These are phyloP conservation scores for Pichia heedii DNA, from an alignment of 805 yeast genomes.

Conservation along the genomic window DNA sequence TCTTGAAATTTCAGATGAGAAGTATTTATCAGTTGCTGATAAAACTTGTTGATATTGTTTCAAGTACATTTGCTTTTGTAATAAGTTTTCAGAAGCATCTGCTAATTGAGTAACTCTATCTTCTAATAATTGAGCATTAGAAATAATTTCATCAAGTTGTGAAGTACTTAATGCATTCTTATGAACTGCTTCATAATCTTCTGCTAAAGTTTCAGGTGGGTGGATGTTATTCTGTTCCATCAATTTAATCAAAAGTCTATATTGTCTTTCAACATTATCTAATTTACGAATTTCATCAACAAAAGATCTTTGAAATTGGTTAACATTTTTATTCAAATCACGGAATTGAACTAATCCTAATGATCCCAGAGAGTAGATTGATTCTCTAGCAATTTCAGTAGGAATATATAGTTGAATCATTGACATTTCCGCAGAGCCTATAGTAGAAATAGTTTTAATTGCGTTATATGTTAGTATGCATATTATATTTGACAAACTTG, in stretches of 20 bases:
- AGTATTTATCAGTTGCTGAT: conserved; percentile 41
- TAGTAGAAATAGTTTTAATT: background rate
- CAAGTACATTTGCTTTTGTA: conserved; percentile 52
- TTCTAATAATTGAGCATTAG: conserved; percentile 60
- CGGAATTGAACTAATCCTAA: conserved; percentile 81
- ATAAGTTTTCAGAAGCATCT: conserved; percentile 57
- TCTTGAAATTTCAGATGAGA: conserved; percentile 20
- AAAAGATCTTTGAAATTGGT: conserved; percentile 83
- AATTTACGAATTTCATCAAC: conserved; percentile 78
- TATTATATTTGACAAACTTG: too few relatives aligned
- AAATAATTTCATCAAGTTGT: conserved; percentile 63
- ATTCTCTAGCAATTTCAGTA: conserved; percentile 79
- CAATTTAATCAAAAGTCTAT: conserved; percentile 43
- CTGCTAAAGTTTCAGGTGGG: conserved; percentile 16
- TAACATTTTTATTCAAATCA: conserved; percentile 77
- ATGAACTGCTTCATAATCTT: conserved; percentile 15
- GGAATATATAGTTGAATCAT: conserved; percentile 87
- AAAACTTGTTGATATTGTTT: conserved; percentile 64
- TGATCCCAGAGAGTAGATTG: conserved; percentile 79
- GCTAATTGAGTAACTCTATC: conserved; percentile 63
- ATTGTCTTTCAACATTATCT: conserved; percentile 85
- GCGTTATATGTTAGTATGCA: background rate
- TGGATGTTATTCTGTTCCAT: conserved; percentile 33
- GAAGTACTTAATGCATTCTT: conserved; percentile 19
- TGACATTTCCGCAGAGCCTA: conserved; percentile 94